A percentile compares a stretch with the other conserved stretches of the same genome.
Evolutionary conservation across 208 protist species (phyloP).

Genomic region (Leishmania amazonensis): DNA sequence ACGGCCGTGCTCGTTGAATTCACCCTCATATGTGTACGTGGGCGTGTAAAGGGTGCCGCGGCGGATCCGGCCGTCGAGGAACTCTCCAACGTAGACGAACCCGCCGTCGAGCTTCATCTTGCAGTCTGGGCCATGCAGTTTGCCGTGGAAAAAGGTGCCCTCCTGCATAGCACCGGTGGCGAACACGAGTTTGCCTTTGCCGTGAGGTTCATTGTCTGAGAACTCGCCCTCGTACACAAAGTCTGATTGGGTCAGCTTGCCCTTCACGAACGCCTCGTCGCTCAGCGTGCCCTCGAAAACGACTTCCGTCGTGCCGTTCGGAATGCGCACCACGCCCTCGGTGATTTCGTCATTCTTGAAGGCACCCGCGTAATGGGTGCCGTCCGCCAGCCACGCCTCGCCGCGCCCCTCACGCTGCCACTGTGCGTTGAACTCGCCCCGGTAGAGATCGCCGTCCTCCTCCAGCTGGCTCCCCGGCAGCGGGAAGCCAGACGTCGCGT

Average conservation of each 20-base stretch:
- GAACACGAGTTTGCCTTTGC: constrained; percentile 77
- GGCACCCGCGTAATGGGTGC: constrained; percentile 79
- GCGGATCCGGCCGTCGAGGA: constrained; percentile 81
- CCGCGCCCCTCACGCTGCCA: constrained; percentile 90
- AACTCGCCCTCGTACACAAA: constrained; percentile 91
- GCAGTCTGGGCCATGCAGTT: constrained; percentile 81
- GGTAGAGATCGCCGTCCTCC: constrained; percentile 90
- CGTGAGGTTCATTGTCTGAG: constrained; percentile 81
- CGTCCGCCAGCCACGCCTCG: constrained; percentile 87
- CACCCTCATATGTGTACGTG: constrained; percentile 92
- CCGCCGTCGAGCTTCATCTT: constrained; percentile 93
- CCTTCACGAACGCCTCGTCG: constrained; percentile 84
- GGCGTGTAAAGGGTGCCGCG: constrained; percentile 85
- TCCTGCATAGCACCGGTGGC: constrained; percentile 80
- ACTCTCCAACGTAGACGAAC: constrained; percentile 90
- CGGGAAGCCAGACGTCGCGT: constrained; percentile 58
- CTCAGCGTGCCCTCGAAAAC: constrained; percentile 79
- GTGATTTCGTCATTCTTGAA: constrained; percentile 83
- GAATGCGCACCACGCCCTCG: constrained; percentile 87
- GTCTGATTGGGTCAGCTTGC: constrained; percentile 77
- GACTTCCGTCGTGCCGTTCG: constrained; percentile 81
- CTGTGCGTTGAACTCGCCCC: constrained; percentile 76
- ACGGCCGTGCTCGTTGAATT: constrained; percentile 88
- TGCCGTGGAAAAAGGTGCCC: constrained; percentile 87
- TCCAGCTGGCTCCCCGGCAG: constrained; percentile 77